These are phyloP conservation scores for Rubia peregrina DNA, from an alignment of 305 asterid species.

Conservation along the genomic window DNA sequence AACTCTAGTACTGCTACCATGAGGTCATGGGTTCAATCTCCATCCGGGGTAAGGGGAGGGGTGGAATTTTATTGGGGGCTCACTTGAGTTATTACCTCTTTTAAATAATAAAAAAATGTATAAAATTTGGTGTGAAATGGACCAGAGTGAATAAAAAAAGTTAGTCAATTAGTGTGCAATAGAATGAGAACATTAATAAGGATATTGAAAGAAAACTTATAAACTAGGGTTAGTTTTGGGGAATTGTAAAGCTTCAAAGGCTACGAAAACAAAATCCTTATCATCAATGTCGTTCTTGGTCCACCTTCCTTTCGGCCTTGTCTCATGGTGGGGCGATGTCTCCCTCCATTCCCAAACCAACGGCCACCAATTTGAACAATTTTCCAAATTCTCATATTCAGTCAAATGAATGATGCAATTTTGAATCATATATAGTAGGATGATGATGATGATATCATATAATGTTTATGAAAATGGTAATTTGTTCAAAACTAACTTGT, in stretches of 20 bases:
- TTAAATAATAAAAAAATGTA: no score
- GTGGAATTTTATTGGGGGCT: no score
- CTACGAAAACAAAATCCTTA: conserved; percentile 10
- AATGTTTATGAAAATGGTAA: not conserved
- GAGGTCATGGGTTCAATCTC: no score
- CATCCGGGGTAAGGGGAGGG: no score
- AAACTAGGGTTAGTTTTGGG: conserved; percentile 8
- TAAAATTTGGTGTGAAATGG: conserved; percentile 18
- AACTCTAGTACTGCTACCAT: no score
- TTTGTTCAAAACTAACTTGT: no score
- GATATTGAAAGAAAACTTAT: conserved; percentile 6
- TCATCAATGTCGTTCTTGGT: conserved; percentile 25
- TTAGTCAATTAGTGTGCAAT: conserved; percentile 18
- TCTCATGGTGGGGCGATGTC: conserved; percentile 20
- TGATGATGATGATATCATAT: not conserved
- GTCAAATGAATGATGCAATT: not conserved
- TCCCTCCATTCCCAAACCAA: conserved; percentile 27
- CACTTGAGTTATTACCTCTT: no score
- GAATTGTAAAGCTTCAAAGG: conserved; percentile 18
- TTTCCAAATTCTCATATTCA: not conserved
- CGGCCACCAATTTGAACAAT: conserved; percentile 11
- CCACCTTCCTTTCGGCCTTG: conserved; percentile 28
- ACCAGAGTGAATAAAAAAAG: conserved; percentile 6
- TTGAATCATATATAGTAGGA: not conserved
- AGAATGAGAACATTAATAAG: not conserved